Evolutionary conservation across 164 flowering plant genomes (phyloP).

Genomic region (Chimonanthus praecox): DNA sequence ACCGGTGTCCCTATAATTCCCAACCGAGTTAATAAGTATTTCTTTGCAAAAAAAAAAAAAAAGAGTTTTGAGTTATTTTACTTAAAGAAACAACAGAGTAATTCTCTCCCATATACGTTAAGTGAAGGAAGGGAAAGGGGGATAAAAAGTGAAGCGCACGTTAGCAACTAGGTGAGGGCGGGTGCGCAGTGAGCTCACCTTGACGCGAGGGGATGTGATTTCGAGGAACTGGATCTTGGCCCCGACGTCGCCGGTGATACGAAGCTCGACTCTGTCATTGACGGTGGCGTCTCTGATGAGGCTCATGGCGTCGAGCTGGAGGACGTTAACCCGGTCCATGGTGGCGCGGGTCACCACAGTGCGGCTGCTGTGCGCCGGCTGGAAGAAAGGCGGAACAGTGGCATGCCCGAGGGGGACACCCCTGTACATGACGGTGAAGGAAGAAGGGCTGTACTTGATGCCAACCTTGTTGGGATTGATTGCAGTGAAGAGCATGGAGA

Average conservation of each 20-base stretch:
- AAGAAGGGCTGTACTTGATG: slow-evolving; percentile 81
- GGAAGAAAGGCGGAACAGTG: slow-evolving; percentile 67
- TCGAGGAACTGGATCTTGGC: slow-evolving; percentile 85
- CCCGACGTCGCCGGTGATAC: slow-evolving; percentile 73
- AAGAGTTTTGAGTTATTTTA: no score
- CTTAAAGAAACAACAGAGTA: no score
- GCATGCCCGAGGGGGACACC: slow-evolving; percentile 90
- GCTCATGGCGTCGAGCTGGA: slow-evolving; percentile 68
- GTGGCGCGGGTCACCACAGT: slow-evolving; percentile 53
- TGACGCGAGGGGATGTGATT: slow-evolving; percentile 75
- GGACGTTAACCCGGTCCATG: slow-evolving; percentile 65
- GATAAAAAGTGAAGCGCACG: slow-evolving; percentile 4
- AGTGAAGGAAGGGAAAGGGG: no score
- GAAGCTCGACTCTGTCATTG: slow-evolving; percentile 83
- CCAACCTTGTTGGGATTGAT: slow-evolving; percentile 89
- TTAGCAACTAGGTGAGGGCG: slow-evolving; percentile 5
- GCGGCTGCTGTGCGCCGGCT: slow-evolving; percentile 72
- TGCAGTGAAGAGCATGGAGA: slow-evolving; percentile 78
- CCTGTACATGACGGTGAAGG: slow-evolving; percentile 78
- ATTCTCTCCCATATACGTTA: no score
- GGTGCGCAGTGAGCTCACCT: slow-evolving; percentile 37
- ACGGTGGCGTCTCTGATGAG: slow-evolving; percentile 78
- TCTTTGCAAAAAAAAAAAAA: no score
- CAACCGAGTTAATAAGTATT: no score
- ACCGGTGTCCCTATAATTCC: no score